phyloP scores from a whole-genome alignment of 108 stramenopile genomes.

The Stephanodiscus triporus region DNA sequence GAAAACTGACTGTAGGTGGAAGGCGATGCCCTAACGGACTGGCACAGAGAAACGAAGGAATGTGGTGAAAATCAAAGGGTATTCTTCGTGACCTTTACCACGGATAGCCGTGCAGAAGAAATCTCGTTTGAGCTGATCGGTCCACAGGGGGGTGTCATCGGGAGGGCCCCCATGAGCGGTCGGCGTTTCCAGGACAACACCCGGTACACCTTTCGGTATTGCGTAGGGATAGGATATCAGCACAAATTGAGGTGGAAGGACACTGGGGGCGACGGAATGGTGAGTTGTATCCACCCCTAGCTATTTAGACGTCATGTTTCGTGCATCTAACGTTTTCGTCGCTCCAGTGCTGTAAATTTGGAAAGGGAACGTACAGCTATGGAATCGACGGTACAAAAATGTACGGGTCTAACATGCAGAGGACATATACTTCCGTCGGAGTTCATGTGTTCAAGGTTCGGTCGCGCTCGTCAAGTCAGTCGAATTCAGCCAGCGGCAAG shows the following conservation, averaged over 20 bases:
- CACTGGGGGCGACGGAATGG: not conserved
- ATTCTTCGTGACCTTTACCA: constrained; percentile 2
- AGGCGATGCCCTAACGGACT: not conserved
- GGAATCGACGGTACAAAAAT: constrained; percentile 7
- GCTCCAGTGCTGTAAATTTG: constrained; percentile 5
- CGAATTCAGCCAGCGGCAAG: not conserved
- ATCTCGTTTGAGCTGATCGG: not conserved
- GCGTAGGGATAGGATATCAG: not conserved
- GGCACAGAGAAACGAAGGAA: not conserved
- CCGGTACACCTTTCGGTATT: constrained; percentile 3
- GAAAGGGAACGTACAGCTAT: constrained; percentile 13
- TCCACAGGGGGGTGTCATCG: not conserved
- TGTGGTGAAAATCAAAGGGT: constrained; percentile 11
- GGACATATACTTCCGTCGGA: not conserved
- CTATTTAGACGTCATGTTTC: not conserved
- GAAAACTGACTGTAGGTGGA: not conserved
- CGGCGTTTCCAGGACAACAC: not conserved
- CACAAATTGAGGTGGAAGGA: constrained; percentile 2
- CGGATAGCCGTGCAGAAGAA: constrained; percentile 13
- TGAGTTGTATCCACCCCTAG: not conserved
- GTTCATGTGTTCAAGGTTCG: not conserved
- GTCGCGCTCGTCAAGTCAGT: not conserved
- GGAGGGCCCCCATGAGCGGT: not conserved
- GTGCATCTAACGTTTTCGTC: not conserved
- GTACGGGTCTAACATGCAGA: not conserved